Conservation (phyloP, 495 filamentous ascomycete genomes). For the Podospora fimiseda region DNA sequence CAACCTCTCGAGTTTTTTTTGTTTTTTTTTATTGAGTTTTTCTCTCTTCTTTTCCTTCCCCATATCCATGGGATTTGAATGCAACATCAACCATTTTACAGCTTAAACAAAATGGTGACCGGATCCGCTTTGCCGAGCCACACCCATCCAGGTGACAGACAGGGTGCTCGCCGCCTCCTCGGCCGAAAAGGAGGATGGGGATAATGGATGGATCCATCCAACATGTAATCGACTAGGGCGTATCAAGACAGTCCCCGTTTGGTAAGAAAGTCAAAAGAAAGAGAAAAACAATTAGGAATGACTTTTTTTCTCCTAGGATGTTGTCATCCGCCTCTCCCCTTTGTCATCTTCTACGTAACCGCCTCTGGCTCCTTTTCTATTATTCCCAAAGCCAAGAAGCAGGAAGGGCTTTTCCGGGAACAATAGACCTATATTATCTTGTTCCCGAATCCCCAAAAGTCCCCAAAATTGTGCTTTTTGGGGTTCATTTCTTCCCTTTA, state of each 20-base stretch:
- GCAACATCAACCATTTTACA: too few species aligned
- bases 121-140: conserved; percentile 4
- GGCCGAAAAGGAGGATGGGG: too few species aligned
- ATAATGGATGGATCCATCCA: too few species aligned
- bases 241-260: not conserved
- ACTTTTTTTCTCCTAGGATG: not conserved
- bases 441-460: not conserved
- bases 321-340: too few species aligned
- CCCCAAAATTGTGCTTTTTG: not conserved
- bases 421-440: too few species aligned
- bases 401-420: not conserved
- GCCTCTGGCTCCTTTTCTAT: too few species aligned
- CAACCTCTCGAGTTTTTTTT: too few species aligned
- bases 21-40: too few species aligned
- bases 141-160: not conserved
- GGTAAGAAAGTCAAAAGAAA: not conserved
- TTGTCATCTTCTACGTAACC: too few species aligned
- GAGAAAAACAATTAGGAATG: not conserved
- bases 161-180: conserved; percentile 2
- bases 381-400: not conserved
- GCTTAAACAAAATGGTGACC: not conserved
- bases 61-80: not conserved
- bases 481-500: not conserved
- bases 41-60: not conserved
- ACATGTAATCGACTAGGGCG: not conserved